These are phyloP conservation scores for Osmozyma mogii DNA, from an alignment of 805 yeast genomes.

Conservation along the genomic window DNA sequence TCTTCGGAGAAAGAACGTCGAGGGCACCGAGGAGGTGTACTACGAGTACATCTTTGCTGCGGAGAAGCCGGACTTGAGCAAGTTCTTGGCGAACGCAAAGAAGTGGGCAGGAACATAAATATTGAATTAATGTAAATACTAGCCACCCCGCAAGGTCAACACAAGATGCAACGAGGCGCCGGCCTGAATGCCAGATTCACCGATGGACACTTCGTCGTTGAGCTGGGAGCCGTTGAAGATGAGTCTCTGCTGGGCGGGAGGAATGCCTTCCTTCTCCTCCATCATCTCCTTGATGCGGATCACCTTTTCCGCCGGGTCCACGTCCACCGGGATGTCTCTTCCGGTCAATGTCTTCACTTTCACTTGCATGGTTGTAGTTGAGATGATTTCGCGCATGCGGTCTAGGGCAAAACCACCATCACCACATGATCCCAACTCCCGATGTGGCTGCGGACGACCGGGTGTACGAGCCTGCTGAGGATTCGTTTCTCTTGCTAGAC, in stretches of 20 bases:
- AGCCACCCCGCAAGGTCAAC: conserved; percentile 86
- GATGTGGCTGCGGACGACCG: conserved; percentile 44
- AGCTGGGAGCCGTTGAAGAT: conserved; percentile 87
- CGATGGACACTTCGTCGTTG: conserved; percentile 74
- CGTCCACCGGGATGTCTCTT: conserved; percentile 71
- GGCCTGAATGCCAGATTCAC: conserved; percentile 65
- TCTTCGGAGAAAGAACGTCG: conserved; percentile 36
- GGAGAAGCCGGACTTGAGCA: conserved; percentile 34
- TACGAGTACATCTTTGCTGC: conserved; percentile 64
- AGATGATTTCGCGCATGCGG: too few relatives aligned
- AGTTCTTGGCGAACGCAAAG: conserved; percentile 36
- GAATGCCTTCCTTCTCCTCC: conserved; percentile 96
- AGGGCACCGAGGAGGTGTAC: conserved; percentile 45
- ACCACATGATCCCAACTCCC: conserved; percentile 85
- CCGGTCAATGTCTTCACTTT: conserved; percentile 77
- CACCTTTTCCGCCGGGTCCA: conserved; percentile 61
- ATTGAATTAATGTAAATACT: too few relatives aligned
- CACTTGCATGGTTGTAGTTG: conserved; percentile 46
- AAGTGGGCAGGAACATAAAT: too few relatives aligned
- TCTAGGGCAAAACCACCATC: too few relatives aligned
- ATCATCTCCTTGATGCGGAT: conserved; percentile 79
- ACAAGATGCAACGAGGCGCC: conserved; percentile 89
- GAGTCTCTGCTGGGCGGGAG: conserved; percentile 91
- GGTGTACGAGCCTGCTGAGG: conserved; percentile 95
- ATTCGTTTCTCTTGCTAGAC: conserved; percentile 78